These are phyloP conservation scores for Spencermartinsiella ligniputridi DNA, from an alignment of 1,139 yeast species.

Conservation along the genomic window DNA sequence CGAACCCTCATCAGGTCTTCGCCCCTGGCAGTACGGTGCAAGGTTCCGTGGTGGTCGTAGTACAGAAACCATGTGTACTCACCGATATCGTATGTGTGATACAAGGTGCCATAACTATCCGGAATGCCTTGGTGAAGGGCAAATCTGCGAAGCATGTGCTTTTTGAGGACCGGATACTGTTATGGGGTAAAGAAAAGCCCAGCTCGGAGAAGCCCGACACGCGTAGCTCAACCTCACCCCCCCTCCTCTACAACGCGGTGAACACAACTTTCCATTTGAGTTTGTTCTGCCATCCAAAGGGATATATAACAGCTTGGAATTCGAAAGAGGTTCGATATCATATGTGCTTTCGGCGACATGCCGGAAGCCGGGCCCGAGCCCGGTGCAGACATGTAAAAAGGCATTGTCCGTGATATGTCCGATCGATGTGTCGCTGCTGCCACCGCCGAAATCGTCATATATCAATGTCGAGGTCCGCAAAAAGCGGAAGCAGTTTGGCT, in stretches of 20 bases:
- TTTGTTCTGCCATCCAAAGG: constrained; percentile 70
- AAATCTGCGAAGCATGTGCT: constrained; percentile 37
- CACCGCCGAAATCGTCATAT: constrained; percentile 63
- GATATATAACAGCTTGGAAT: constrained; percentile 69
- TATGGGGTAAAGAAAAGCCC: constrained; percentile 52
- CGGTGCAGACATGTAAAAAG: constrained; percentile 33
- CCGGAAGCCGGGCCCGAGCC: constrained; percentile 29
- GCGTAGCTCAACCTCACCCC: no score
- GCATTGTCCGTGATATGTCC: constrained; percentile 63
- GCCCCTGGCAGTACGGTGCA: constrained; percentile 64
- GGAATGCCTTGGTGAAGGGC: constrained; percentile 38
- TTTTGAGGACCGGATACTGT: constrained; percentile 59
- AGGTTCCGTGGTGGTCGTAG: constrained; percentile 33
- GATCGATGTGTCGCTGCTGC: constrained; percentile 62
- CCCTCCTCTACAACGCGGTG: constrained; percentile 47
- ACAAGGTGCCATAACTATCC: constrained; percentile 34
- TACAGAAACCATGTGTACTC: constrained; percentile 27
- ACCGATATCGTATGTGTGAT: constrained; percentile 25
- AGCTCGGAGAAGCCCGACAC: background rate
- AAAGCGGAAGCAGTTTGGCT: constrained; percentile 29
- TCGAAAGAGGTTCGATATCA: constrained; percentile 79
- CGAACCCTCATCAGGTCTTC: constrained; percentile 68
- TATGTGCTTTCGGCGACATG: constrained; percentile 61
- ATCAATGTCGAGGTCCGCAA: constrained; percentile 51
- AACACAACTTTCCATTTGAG: constrained; percentile 81